phyloP scores from a whole-genome alignment of 1,284 basidiomycete genomes.

The Trichosporon sp. region DNA sequence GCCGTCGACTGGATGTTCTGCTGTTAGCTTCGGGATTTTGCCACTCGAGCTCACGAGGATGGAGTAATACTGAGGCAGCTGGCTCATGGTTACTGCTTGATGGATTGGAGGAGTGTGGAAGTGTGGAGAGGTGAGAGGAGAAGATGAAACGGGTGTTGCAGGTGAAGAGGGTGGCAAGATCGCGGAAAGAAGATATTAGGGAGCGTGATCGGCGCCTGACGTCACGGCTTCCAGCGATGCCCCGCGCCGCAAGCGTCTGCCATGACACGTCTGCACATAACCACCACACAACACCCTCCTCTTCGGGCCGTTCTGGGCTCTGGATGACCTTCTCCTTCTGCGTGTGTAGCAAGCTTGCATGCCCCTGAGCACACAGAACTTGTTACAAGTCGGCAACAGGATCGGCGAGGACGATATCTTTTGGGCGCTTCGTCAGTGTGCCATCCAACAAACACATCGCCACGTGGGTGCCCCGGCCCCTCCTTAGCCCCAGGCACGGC shows the following conservation, averaged over 20 bases:
- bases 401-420: conserved; percentile 7
- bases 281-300: neutral
- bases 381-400: neutral
- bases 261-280: conserved; percentile 6
- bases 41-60: conserved; percentile 42
- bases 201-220: conserved; percentile 14
- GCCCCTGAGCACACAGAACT: neutral
- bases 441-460: neutral
- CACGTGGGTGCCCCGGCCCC: neutral
- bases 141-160: neutral
- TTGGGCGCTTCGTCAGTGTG: conserved; percentile 14
- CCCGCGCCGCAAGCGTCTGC: neutral
- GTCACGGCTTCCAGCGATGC: neutral
- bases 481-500: neutral
- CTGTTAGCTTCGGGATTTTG: neutral
- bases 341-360: neutral
- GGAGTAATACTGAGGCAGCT: conserved; percentile 48
- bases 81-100: conserved; percentile 24
- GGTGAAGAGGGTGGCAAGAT: conserved; percentile 7
- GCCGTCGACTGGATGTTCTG: conserved; percentile 48
- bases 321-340: neutral
- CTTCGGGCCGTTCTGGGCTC: neutral
- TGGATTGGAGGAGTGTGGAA: neutral
- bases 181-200: neutral
- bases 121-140: neutral